Evolutionary conservation across 2,329 filamentous ascomycete genomes (phyloP).

Genomic region (Fonsecaea monophora): DNA sequence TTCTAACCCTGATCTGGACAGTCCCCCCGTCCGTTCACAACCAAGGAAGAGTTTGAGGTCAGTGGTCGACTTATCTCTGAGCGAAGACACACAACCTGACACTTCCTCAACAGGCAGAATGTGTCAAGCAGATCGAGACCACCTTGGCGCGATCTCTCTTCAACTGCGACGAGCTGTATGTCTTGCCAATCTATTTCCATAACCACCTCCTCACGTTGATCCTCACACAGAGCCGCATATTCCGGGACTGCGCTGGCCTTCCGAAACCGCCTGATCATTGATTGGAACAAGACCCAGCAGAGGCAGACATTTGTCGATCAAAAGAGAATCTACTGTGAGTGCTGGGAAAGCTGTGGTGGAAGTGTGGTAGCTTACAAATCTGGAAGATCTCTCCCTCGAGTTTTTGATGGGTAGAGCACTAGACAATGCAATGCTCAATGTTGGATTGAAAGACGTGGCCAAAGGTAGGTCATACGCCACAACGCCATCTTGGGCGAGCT

Average conservation of each 20-base stretch:
- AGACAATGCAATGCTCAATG: conserved; percentile 98
- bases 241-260: conserved; percentile 89
- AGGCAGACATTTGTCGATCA: conserved; percentile 86
- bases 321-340: conserved; percentile 88
- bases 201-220: neutral
- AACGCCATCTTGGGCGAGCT: conserved; percentile 37
- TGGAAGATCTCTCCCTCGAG: conserved; percentile 84
- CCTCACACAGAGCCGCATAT: conserved; percentile 73
- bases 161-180: conserved; percentile 87
- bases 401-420: conserved; percentile 96
- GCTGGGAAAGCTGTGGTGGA: neutral
- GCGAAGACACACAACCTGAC: conserved; percentile 16
- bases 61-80: conserved; percentile 21
- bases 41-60: conserved; percentile 78
- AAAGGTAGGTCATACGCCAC: conserved; percentile 64
- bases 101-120: conserved; percentile 66
- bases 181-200: neutral
- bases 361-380: conserved; percentile 14
- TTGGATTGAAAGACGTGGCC: conserved; percentile 84
- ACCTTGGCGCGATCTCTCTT: conserved; percentile 94
- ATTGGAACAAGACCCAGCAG: conserved; percentile 99
- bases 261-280: conserved; percentile 87
- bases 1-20: conserved; percentile 42
- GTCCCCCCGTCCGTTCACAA: conserved; percentile 73
- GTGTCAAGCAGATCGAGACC: conserved; percentile 94